Conservation (phyloP, 1,284 basidiomycete species). For the Ustilago trichophora region DNA sequence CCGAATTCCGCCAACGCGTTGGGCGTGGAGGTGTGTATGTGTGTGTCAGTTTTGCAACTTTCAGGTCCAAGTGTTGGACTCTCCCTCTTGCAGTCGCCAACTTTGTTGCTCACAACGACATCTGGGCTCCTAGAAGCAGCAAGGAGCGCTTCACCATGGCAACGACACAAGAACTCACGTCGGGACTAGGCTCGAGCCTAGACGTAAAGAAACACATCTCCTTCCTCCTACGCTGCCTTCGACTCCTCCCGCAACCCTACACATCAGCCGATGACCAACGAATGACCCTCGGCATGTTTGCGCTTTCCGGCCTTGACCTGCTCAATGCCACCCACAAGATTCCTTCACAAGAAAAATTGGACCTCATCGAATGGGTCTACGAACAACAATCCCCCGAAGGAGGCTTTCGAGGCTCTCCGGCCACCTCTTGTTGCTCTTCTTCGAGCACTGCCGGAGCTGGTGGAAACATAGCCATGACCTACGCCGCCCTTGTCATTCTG, state of each 20-base stretch:
- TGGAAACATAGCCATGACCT: conserved; percentile 59
- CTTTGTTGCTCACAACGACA: background rate
- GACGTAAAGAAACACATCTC: conserved; percentile 49
- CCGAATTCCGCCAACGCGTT: background rate
- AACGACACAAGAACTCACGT: too few species aligned
- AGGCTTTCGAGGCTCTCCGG: conserved; percentile 46
- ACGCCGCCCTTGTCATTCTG: conserved; percentile 57
- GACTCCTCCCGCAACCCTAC: conserved; percentile 58
- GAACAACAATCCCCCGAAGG: conserved; percentile 73
- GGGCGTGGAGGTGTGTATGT: background rate
- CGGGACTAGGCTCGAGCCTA: background rate
- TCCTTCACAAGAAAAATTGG: conserved; percentile 15
- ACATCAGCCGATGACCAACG: conserved; percentile 59
- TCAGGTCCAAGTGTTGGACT: conserved; percentile 13
- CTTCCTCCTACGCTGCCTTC: conserved; percentile 57
- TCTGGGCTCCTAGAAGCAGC: background rate
- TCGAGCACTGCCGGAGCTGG: background rate
- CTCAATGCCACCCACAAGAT: conserved; percentile 37
- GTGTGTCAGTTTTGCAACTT: conserved; percentile 1
- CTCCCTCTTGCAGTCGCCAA: too few species aligned
- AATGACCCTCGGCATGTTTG: conserved; percentile 63
- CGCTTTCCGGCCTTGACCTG: conserved; percentile 56
- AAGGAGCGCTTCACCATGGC: too few species aligned
- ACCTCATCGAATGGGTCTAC: conserved; percentile 80
- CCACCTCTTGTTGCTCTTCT: background rate